Evolutionary conservation across 345 rosid genomes (phyloP).

Genomic region (Syzygium aqueum): DNA sequence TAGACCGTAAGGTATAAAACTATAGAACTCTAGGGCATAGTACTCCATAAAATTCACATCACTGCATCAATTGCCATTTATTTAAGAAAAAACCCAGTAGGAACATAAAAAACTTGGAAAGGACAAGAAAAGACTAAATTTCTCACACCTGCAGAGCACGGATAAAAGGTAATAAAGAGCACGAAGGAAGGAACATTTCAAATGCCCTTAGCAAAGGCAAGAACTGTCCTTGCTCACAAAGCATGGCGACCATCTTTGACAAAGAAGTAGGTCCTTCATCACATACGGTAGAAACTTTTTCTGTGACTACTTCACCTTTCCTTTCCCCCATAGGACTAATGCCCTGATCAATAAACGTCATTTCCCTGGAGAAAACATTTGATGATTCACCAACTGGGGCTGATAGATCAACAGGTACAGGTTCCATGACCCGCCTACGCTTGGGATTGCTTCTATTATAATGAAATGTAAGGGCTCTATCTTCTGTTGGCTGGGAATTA

Average conservation of each 20-base stretch:
- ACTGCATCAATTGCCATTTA: background rate
- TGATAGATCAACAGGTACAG: conserved; percentile 27
- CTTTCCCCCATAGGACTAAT: conserved; percentile 34
- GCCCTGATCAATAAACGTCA: conserved; percentile 18
- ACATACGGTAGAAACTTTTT: conserved; percentile 32
- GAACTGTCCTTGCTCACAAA: conserved; percentile 87
- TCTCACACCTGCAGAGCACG: conserved; percentile 93
- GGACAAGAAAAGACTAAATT: background rate
- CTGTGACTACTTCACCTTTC: conserved; percentile 26
- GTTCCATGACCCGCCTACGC: conserved; percentile 79
- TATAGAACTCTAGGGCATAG: background rate
- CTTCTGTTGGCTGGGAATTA: conserved; percentile 50
- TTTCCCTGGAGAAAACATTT: conserved; percentile 16
- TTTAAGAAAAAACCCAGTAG: background rate
- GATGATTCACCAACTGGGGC: conserved; percentile 21
- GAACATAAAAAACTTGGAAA: background rate
- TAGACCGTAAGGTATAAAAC: background rate
- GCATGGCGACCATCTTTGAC: conserved; percentile 90
- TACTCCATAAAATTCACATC: background rate
- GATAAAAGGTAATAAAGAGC: conserved; percentile 79
- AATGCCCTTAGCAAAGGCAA: conserved; percentile 92
- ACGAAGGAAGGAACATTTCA: conserved; percentile 96
- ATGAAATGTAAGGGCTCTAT: conserved; percentile 55
- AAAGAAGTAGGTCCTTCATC: conserved; percentile 61
- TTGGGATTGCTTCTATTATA: conserved; percentile 80